Evolutionary conservation across 352 stramenopile genomes (phyloP).

Genomic region (Blastocystis sp.): DNA sequence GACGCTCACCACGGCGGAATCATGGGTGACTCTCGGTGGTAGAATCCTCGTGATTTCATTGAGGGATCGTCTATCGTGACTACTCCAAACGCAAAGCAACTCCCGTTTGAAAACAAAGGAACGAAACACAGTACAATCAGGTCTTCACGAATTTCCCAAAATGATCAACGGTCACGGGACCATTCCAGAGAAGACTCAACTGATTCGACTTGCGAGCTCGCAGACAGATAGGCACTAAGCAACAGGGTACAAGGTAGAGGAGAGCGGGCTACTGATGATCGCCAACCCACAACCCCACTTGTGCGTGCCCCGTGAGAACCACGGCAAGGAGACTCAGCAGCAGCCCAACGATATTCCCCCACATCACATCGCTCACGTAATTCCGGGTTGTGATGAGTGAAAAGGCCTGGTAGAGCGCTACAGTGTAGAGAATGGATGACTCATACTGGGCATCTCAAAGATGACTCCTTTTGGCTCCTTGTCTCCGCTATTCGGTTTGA

Average conservation of each 20-base stretch:
- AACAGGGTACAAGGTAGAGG: slow-evolving; percentile 45
- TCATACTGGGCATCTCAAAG: neutral
- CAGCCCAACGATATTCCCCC: slow-evolving; percentile 1
- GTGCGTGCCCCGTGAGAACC: neutral
- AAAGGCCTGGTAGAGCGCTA: slow-evolving; percentile 1
- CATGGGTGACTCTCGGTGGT: neutral
- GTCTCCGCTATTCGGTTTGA: neutral
- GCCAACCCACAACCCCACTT: neutral
- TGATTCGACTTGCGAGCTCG: neutral
- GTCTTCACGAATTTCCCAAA: neutral
- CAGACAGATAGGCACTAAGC: neutral
- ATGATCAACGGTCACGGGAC: slow-evolving; percentile 1
- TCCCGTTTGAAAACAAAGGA: neutral
- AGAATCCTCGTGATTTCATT: neutral
- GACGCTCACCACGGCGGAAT: slow-evolving; percentile 1
- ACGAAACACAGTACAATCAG: neutral
- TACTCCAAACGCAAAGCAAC: neutral
- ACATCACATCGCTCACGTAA: slow-evolving; percentile 32
- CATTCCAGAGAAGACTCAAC: slow-evolving; percentile 11
- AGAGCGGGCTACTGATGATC: slow-evolving; percentile 10
- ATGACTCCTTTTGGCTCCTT: neutral
- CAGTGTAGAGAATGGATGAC: neutral
- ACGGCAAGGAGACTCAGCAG: slow-evolving; percentile 23
- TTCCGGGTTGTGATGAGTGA: neutral
- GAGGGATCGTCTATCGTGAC: too few relatives aligned